Percentiles rank a stretch among this genome's conserved stretches.
Conservation (phyloP, 179 eudicot genomes). For the Pouteria campechiana region DNA sequence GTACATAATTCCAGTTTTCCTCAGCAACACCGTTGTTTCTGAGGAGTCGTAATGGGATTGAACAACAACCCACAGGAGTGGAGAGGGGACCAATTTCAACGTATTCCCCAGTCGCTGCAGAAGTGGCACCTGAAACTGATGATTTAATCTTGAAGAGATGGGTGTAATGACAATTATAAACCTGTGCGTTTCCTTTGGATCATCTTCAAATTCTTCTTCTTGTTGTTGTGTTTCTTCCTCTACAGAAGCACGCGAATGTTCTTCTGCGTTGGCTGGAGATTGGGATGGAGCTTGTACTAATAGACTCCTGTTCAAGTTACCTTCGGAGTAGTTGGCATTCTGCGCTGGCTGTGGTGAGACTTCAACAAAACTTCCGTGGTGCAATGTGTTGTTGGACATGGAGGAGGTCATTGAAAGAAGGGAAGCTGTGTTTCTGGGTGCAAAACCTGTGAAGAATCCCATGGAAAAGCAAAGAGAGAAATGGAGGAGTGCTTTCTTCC, state of each 20-base stretch:
- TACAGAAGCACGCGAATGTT: background rate
- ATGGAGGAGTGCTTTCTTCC: conserved; percentile 72
- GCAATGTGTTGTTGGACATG: conserved; percentile 9
- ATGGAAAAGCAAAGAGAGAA: conserved; percentile 69
- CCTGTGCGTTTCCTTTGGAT: conserved; percentile 19
- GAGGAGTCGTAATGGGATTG: conserved; percentile 40
- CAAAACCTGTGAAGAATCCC: conserved; percentile 85
- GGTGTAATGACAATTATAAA: conserved; percentile 71
- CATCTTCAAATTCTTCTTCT: conserved; percentile 7
- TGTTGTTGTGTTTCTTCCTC: background rate
- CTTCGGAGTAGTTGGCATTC: background rate
- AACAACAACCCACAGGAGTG: conserved; percentile 75
- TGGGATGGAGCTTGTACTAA: conserved; percentile 15
- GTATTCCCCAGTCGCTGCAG: conserved; percentile 58
- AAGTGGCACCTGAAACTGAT: conserved; percentile 32
- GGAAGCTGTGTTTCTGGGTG: conserved; percentile 46
- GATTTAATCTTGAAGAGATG: conserved; percentile 32
- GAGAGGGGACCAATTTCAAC: conserved; percentile 54
- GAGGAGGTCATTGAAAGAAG: conserved; percentile 5
- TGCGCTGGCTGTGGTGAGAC: conserved; percentile 29
- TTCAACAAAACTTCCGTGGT: too few relatives aligned
- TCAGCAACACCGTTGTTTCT: conserved; percentile 45
- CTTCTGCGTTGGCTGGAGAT: background rate
- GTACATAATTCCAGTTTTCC: conserved; percentile 79
- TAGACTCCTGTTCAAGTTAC: conserved; percentile 23